These are phyloP conservation scores for Heliamphora pulchella DNA, from an alignment of 179 eudicot species.

Conservation along the genomic window DNA sequence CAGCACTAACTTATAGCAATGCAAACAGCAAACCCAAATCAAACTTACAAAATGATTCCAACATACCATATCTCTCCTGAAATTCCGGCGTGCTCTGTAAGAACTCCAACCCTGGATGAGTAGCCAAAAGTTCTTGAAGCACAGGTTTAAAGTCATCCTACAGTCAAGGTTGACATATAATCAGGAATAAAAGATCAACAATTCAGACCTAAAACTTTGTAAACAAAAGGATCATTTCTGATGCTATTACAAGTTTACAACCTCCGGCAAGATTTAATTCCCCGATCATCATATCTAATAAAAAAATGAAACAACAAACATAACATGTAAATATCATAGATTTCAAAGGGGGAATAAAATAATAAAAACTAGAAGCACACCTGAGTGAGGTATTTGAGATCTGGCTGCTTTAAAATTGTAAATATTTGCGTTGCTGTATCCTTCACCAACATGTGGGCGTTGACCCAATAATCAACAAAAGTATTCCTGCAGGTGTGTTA, in stretches of 20 bases:
- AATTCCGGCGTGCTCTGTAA: conserved; percentile 91
- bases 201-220: neutral
- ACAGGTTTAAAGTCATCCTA: conserved; percentile 90
- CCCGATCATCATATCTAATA: neutral
- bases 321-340: neutral
- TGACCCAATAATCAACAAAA: conserved; percentile 89
- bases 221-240: neutral
- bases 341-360: conserved; percentile 2
- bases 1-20: neutral
- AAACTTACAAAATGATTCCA: neutral
- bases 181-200: neutral
- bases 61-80: conserved; percentile 95
- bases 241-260: neutral
- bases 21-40: neutral
- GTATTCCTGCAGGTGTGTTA: conserved; percentile 55
- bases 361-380: conserved; percentile 25
- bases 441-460: conserved; percentile 68
- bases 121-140: conserved; percentile 79
- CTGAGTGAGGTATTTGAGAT: conserved; percentile 63
- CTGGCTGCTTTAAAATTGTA: conserved; percentile 72
- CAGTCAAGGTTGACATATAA: conserved; percentile 13
- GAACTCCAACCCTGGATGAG: conserved; percentile 97
- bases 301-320: neutral
- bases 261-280: neutral
- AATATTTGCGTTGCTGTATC: conserved; percentile 69